Base-by-base conservation (phyloP, 1,284 basidiomycete species). In the Ceratobasidium sp. region DNA sequence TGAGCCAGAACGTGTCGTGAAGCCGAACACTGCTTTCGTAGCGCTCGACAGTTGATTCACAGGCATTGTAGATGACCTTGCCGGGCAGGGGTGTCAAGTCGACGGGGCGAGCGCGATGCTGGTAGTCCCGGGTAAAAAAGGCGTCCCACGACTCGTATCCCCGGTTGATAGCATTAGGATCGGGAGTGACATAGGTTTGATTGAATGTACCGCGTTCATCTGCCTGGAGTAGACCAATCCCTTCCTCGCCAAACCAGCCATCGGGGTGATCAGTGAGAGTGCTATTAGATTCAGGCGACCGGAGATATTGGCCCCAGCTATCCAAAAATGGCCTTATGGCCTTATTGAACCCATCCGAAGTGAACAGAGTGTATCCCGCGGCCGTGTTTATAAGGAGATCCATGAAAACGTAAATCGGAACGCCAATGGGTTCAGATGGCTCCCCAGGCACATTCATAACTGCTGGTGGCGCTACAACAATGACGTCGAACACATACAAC, bases 1-100 rank as follows among this genome's bases (percentile, higher is more conserved):
- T 86, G 79, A 85, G 76, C 84, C 84, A 85, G 77, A 86, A 85
- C 30, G 76, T 77, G 71, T 85, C 83, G 5, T 79, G 71, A 9
- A 76, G 76, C 26, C 82, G 55, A 2, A 83, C 81, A 53, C 82
- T 73, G 0, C 57, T 26, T 0, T 77, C 78, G 21, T 81, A 78
- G 72, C 80, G 80, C 48, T 62, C 53, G 2, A 72, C 52, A 1
- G 45, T 55, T 9, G 71, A 64, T 32, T 72, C 71, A 50, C 71
- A 72, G 6, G 77, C 75, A 71, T 80, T 81, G 36, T 74, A 78
- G 23, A 82, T 72, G 46, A 82, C 76, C 45, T 77, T 72, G 73
- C 80, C 79, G 73, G 81, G 76, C 1, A 79, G 76, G 4, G 80
- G 79, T 9, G 59, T 72, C 16, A 78, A 79, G n/a, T n/a, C n/a